Conservation (phyloP, 768 basidiomycete genomes). For the Pisolithus tinctorius region DNA sequence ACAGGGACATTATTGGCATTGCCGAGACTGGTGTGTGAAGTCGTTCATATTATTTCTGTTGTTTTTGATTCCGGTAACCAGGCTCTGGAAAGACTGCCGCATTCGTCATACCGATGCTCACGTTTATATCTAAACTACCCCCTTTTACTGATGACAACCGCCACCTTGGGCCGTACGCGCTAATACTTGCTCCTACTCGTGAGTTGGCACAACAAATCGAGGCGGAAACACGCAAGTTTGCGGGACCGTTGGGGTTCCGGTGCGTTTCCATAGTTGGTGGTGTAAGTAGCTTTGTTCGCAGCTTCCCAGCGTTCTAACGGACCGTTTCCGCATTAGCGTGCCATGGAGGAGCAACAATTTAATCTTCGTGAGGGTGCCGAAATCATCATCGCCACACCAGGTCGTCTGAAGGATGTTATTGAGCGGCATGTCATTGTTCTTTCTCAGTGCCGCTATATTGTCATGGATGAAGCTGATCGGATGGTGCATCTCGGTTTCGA, state of each 20-base stretch:
- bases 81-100: constrained; percentile 99
- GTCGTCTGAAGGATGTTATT: constrained; percentile 95
- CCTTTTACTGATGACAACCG: constrained; percentile 88
- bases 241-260: constrained; percentile 79
- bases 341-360: constrained; percentile 97
- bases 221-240: constrained; percentile 87
- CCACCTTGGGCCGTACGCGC: constrained; percentile 87
- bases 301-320: constrained; percentile 5
- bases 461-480: constrained; percentile 99
- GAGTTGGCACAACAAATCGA: constrained; percentile 98
- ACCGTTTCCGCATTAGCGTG: constrained; percentile 43
- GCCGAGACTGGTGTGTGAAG: constrained; percentile 82
- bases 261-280: constrained; percentile 99
- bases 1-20: constrained; percentile 96
- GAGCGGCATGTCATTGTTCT: constrained; percentile 94
- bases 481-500: constrained; percentile 99
- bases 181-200: constrained; percentile 95
- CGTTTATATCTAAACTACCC: constrained; percentile 86
- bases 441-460: constrained; percentile 95
- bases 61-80: constrained; percentile 23
- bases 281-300: constrained; percentile 32
- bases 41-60: background rate
- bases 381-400: constrained; percentile 97
- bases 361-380: constrained; percentile 97
- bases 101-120: constrained; percentile 96